Evolutionary conservation across 768 basidiomycete genomes (phyloP), one percentile per base, ranked within the genome.

Genomic region (Boletus speciosus): DNA sequence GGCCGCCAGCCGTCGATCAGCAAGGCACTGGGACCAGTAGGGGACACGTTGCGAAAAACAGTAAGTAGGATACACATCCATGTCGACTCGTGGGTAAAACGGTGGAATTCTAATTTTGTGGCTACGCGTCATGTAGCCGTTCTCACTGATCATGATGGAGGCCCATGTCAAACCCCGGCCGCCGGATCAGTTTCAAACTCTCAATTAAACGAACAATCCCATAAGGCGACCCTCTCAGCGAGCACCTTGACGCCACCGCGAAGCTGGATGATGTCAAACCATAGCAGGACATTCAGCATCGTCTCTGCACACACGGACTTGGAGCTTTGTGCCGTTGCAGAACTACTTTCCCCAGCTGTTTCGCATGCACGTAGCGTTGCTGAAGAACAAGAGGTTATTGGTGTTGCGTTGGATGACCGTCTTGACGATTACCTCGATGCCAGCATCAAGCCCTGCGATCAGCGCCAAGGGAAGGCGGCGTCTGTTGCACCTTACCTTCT

Each of bases 281-380:
- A 66, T 38, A 52, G 23, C 11, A 74, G 78, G 52, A 56, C 71
- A 29, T 63, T 63, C 46, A 82, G 80, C 57, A 59, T 72, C 21
- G 72, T 81, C 32, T 82, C 81, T 4, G 65, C 75, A 7, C 68
- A 72, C 12, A 80, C 80, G 10, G 81, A 82, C 46, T 61, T 68
- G 31, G 81, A 83, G 54, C 72, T 83, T 14, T 64, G 73, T n/a
- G 78, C 76, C n/a, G 66, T 82, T 44, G 75, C 77, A 2, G 80
- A 80, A 29, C 65, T 81, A 39, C 70, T 83, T 52, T 71, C 76
- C 11, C 70, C 73, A 1, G 57, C 67, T 31, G 58, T 73, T 21
- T 64, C 62, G 15, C 65, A 70, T 25, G 34, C 54, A 15, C 45
- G 39, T 8, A 66, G 61, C 41, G 41, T 51, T 29, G 63, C 64